Conservation (phyloP, 495 filamentous ascomycete genomes). For the Elasticomyces elasticus region DNA sequence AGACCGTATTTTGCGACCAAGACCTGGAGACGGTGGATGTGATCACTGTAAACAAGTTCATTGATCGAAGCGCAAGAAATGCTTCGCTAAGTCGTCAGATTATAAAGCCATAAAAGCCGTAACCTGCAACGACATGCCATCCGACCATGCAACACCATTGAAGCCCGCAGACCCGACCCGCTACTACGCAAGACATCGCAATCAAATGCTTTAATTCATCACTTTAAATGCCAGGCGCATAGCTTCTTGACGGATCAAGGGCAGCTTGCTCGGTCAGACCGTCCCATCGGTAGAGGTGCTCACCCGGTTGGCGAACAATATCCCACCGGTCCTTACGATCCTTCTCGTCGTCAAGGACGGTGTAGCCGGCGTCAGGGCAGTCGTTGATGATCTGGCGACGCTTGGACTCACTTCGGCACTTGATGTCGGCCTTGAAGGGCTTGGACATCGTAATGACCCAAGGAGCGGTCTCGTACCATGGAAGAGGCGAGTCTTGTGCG, state of each 20-base stretch:
- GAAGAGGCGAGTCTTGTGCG: neutral
- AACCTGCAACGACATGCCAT: too few relatives aligned
- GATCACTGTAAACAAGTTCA: too few relatives aligned
- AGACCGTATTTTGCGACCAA: too few relatives aligned
- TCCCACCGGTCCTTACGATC: slow-evolving; percentile 2
- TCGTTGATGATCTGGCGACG: slow-evolving; percentile 6
- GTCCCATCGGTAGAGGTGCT: slow-evolving; percentile 6
- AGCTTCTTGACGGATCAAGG: neutral
- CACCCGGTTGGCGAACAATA: neutral
- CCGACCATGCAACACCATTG: too few relatives aligned
- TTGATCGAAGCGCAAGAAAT: too few relatives aligned
- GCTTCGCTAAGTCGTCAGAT: too few relatives aligned
- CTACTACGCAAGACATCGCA: too few relatives aligned
- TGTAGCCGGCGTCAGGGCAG: slow-evolving; percentile 1
- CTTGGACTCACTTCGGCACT: slow-evolving; percentile 14
- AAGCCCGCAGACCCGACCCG: too few relatives aligned
- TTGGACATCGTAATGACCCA: slow-evolving; percentile 19
- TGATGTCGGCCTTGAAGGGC: slow-evolving; percentile 15
- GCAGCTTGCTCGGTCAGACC: slow-evolving; percentile 7
- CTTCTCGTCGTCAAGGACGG: neutral
- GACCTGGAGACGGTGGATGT: too few relatives aligned
- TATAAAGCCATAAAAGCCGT: too few relatives aligned
- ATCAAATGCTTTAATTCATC: too few relatives aligned
- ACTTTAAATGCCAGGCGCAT: neutral
- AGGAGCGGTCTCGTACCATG: slow-evolving; percentile 18